Percentiles rank a stretch among this genome's conserved stretches.
phyloP scores from a whole-genome alignment of 768 basidiomycete genomes.

The Amanita molliuscula region DNA sequence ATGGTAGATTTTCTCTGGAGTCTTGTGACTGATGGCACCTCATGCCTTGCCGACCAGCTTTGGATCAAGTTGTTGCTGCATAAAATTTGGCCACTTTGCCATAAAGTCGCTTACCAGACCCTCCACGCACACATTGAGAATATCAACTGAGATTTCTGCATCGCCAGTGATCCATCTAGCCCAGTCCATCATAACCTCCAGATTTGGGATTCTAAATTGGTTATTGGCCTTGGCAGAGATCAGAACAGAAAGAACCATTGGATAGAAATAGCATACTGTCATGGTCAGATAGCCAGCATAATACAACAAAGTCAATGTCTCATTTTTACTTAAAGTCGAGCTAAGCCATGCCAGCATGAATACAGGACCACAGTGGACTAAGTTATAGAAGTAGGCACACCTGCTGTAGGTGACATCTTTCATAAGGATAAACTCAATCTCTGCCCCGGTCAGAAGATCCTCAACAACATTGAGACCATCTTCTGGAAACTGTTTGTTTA shows the following conservation, averaged over 20 bases:
- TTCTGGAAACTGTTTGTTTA: slow-evolving; percentile 8
- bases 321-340: slow-evolving; percentile 7
- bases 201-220: slow-evolving; percentile 9
- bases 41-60: slow-evolving; percentile 8
- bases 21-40: slow-evolving; percentile 8
- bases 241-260: slow-evolving; percentile 8
- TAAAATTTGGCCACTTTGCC: slow-evolving; percentile 8
- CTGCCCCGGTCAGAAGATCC: slow-evolving; percentile 8
- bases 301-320: slow-evolving; percentile 9
- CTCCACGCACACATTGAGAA: slow-evolving; percentile 9
- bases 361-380: slow-evolving; percentile 8
- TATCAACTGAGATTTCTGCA: slow-evolving; percentile 3
- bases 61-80: slow-evolving; percentile 9
- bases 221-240: slow-evolving; percentile 7
- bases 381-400: slow-evolving; percentile 8
- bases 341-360: slow-evolving; percentile 6
- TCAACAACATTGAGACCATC: slow-evolving; percentile 7
- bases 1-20: slow-evolving; percentile 7
- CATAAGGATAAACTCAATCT: slow-evolving; percentile 9
- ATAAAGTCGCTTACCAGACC: slow-evolving; percentile 7
- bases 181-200: slow-evolving; percentile 9
- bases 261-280: slow-evolving; percentile 9
- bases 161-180: slow-evolving; percentile 7
- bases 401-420: slow-evolving; percentile 6
- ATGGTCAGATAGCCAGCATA: slow-evolving; percentile 11